Conservation (phyloP, 208 protist genomes). For the Crithidia thermophila region DNA sequence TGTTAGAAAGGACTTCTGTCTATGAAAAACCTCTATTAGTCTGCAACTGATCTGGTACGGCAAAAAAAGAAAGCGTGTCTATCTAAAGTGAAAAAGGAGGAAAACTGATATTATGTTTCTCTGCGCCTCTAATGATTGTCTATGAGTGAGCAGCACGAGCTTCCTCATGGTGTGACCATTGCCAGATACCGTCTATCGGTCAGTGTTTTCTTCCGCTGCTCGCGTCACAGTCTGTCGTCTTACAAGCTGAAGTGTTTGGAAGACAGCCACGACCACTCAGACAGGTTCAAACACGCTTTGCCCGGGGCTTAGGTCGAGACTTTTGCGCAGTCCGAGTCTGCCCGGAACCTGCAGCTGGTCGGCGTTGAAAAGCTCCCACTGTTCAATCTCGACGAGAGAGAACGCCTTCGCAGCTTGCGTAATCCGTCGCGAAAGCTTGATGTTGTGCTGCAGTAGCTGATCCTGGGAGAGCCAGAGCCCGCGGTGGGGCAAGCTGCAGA, state of each 20-base stretch:
- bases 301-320: constrained; percentile 10
- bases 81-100: neutral
- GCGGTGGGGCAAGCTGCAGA: constrained; percentile 58
- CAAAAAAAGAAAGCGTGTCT: too few relatives aligned
- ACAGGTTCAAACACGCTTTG: constrained; percentile 35
- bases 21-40: too few relatives aligned
- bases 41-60: too few relatives aligned
- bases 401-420: constrained; percentile 39
- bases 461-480: constrained; percentile 88
- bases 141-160: too few relatives aligned
- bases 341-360: constrained; percentile 86
- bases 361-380: constrained; percentile 89
- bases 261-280: constrained; percentile 1
- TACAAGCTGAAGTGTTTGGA: too few relatives aligned
- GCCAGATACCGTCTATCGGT: too few relatives aligned
- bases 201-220: too few relatives aligned
- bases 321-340: constrained; percentile 59
- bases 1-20: neutral
- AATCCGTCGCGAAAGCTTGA: constrained; percentile 30
- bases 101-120: neutral
- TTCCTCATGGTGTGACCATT: too few relatives aligned
- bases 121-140: too few relatives aligned
- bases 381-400: constrained; percentile 72
- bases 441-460: constrained; percentile 70
- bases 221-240: too few relatives aligned